Percentiles rank a stretch among this genome's conserved stretches.
phyloP scores from a whole-genome alignment of 1,284 basidiomycete genomes.

The Heterobasidion parviporum region DNA sequence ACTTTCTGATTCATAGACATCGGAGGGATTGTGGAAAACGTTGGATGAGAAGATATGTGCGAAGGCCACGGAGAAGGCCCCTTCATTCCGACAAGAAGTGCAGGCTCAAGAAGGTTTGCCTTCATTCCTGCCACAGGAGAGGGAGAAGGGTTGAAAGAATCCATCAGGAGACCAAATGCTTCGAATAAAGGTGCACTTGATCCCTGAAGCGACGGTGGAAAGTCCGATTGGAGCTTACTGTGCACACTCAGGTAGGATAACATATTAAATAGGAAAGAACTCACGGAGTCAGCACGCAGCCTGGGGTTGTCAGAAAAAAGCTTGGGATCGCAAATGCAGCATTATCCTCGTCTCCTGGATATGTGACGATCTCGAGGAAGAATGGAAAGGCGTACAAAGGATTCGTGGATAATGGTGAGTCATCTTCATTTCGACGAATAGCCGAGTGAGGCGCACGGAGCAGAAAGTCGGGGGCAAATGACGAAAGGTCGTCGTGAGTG shows the following conservation, averaged over 20 bases:
- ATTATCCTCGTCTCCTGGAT: not conserved
- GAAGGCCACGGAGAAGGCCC: not conserved
- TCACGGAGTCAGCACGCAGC: not conserved
- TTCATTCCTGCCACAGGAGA: not conserved
- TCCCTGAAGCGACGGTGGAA: not conserved
- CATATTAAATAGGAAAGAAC: not conserved
- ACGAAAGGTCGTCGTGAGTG: not conserved
- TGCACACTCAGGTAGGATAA: not conserved
- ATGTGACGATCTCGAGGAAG: not conserved
- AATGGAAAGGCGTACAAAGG: not conserved
- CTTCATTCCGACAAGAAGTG: not conserved
- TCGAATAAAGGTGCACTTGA: not conserved
- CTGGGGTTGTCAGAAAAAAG: not conserved
- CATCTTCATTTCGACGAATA: not conserved
- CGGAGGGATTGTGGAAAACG: not conserved
- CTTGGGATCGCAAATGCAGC: not conserved
- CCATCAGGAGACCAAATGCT: not conserved
- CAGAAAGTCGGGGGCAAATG: not conserved
- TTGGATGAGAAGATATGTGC: not conserved
- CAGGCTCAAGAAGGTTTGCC: not conserved
- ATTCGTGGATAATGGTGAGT: not conserved
- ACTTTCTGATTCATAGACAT: not conserved
- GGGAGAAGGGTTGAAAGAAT: not conserved
- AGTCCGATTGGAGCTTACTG: not conserved
- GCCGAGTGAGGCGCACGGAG: not conserved